Conservation (phyloP, 306 rosid genomes). For the Boehmeria nivea region DNA sequence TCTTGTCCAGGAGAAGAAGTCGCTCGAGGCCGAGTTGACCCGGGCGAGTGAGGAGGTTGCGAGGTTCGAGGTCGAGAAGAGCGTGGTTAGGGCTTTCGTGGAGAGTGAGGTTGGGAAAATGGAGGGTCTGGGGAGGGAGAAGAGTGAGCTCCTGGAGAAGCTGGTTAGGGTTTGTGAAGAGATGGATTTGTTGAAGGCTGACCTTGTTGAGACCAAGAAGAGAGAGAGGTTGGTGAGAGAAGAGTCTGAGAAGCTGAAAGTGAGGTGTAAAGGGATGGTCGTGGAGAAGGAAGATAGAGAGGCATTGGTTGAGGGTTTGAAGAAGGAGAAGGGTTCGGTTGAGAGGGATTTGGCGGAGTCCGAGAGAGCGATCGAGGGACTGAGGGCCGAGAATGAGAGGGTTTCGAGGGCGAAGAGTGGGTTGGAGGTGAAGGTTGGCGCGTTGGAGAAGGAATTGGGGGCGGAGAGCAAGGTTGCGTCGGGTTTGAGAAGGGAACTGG, state of each 20-base stretch:
- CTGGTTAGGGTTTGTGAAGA: slow-evolving; percentile 29
- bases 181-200: slow-evolving; percentile 36
- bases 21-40: slow-evolving; percentile 24
- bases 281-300: slow-evolving; percentile 31
- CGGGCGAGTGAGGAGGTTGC: slow-evolving; percentile 10
- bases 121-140: slow-evolving; percentile 26
- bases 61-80: slow-evolving; percentile 37
- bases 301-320: slow-evolving; percentile 16
- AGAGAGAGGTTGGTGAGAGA: slow-evolving; percentile 21
- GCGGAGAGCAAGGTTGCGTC: slow-evolving; percentile 19
- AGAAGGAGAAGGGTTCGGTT: slow-evolving; percentile 34
- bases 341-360: slow-evolving; percentile 30
- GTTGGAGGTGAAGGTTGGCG: slow-evolving; percentile 15
- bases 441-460: slow-evolving; percentile 36
- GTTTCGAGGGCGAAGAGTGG: slow-evolving; percentile 31
- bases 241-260: slow-evolving; percentile 27
- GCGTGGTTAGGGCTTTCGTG: slow-evolving; percentile 29
- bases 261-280: slow-evolving; percentile 18
- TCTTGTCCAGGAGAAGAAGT: slow-evolving; percentile 26
- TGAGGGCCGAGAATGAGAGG: slow-evolving; percentile 31
- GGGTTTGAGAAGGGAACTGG: slow-evolving; percentile 24
- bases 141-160: slow-evolving; percentile 10
- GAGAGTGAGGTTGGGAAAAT: slow-evolving; percentile 36
- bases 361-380: slow-evolving; percentile 16
- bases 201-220: slow-evolving; percentile 20